Percentiles rank a stretch among this genome's conserved stretches.
Evolutionary conservation across 768 basidiomycete species (phyloP).

Genomic region (Tylopilus plumbeoviolaceoides): DNA sequence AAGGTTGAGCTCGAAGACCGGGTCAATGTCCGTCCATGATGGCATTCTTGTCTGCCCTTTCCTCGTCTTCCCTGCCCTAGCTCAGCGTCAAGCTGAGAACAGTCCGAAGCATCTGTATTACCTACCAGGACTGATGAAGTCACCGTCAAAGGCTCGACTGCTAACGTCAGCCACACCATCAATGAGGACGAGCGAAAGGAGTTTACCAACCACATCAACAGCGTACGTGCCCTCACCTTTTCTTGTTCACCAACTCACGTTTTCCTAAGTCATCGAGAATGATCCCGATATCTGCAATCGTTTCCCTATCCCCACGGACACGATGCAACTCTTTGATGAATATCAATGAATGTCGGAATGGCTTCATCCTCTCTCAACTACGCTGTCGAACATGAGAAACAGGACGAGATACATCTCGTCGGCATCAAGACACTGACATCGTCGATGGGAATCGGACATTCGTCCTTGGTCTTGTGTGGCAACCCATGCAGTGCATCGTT

Average conservation of each 20-base stretch:
- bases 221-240: too few relatives aligned
- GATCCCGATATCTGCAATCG: slow-evolving; percentile 80
- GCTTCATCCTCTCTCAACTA: slow-evolving; percentile 95
- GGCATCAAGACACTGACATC: slow-evolving; percentile 98
- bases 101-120: slow-evolving; percentile 41
- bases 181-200: too few relatives aligned
- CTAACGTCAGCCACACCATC: too few relatives aligned
- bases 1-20: slow-evolving; percentile 97
- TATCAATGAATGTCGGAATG: slow-evolving; percentile 82
- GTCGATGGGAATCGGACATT: slow-evolving; percentile 89
- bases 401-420: slow-evolving; percentile 91
- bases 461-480: slow-evolving; percentile 96
- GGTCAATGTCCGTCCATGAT: slow-evolving; percentile 71
- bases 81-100: slow-evolving; percentile 76
- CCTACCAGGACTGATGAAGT: slow-evolving; percentile 47
- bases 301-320: slow-evolving; percentile 90
- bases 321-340: slow-evolving; percentile 89
- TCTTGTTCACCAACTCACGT: background rate
- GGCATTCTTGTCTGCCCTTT: slow-evolving; percentile 12
- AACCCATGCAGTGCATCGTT: slow-evolving; percentile 76
- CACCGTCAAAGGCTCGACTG: too few relatives aligned
- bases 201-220: too few relatives aligned
- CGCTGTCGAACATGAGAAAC: slow-evolving; percentile 84
- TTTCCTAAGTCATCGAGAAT: slow-evolving; percentile 76
- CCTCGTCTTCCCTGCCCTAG: slow-evolving; percentile 35